These are phyloP conservation scores for Trichoderma pleuroti DNA, from an alignment of 2,329 filamentous ascomycete species.

Conservation along the genomic window DNA sequence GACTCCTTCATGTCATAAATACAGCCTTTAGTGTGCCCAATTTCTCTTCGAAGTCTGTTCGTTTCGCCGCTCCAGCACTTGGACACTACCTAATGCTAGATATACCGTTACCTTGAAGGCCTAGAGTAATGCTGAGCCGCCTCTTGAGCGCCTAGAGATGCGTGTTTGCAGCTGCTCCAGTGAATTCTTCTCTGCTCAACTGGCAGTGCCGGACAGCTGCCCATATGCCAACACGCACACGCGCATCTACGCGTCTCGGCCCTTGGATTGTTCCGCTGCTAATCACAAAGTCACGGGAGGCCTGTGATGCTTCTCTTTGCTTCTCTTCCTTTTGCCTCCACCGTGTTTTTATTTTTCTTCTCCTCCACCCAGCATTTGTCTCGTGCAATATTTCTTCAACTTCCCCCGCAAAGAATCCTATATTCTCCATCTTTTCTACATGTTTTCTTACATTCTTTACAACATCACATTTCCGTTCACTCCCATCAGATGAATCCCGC, in stretches of 20 bases:
- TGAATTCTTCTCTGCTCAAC: background rate
- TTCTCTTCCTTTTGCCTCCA: background rate
- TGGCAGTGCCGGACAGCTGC: background rate
- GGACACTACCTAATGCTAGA: background rate
- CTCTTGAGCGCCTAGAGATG: background rate
- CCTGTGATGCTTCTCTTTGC: background rate
- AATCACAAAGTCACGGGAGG: background rate
- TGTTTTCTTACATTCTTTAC: background rate
- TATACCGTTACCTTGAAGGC: background rate
- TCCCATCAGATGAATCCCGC: background rate
- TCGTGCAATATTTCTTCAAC: background rate
- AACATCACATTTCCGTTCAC: fast-evolving
- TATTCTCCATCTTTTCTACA: background rate
- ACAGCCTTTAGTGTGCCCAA: background rate
- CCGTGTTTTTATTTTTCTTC: background rate
- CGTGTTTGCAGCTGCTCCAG: background rate
- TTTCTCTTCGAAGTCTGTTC: background rate
- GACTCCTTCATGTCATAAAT: background rate
- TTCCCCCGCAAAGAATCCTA: fast-evolving
- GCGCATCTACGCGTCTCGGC: background rate
- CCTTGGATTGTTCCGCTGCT: background rate
- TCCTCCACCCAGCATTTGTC: background rate
- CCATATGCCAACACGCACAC: background rate
- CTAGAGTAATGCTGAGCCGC: background rate
- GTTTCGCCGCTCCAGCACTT: background rate